Conservation (phyloP, 2,329 filamentous ascomycete species). For the Rhynchosporium graminicola region DNA sequence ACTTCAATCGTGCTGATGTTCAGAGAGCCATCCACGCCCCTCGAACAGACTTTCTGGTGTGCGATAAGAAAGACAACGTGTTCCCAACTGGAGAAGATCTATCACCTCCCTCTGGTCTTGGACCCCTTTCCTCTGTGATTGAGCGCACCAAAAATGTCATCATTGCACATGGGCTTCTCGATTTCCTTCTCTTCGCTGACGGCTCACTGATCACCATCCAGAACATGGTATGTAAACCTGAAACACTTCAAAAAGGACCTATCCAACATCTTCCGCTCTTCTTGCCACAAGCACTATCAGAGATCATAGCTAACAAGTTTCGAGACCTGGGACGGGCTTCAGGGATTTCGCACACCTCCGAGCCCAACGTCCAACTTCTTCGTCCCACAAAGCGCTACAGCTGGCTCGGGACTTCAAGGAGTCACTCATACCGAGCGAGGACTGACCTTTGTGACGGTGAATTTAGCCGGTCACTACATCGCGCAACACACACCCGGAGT, state of each 20-base stretch:
- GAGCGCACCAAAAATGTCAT: slow-evolving; percentile 61
- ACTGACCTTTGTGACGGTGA: slow-evolving; percentile 59
- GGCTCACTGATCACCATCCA: slow-evolving; percentile 66
- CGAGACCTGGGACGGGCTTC: slow-evolving; percentile 61
- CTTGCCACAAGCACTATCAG: background rate
- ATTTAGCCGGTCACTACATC: slow-evolving; percentile 55
- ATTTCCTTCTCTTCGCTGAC: slow-evolving; percentile 63
- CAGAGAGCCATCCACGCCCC: slow-evolving; percentile 62
- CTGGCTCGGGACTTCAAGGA: slow-evolving; percentile 44
- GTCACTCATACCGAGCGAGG: slow-evolving; percentile 61
- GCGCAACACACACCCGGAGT: slow-evolving; percentile 59
- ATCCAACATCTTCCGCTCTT: background rate
- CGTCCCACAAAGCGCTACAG: slow-evolving; percentile 44
- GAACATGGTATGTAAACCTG: slow-evolving; percentile 54
- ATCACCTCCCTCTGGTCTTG: slow-evolving; percentile 50
- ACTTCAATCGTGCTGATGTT: slow-evolving; percentile 63
- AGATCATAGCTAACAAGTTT: background rate
- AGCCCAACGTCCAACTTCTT: slow-evolving; percentile 31
- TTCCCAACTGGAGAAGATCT: slow-evolving; percentile 47
- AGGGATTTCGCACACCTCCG: slow-evolving; percentile 56
- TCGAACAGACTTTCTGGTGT: slow-evolving; percentile 52
- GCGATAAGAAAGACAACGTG: slow-evolving; percentile 49
- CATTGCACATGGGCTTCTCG: slow-evolving; percentile 61
- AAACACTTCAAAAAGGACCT: too few relatives aligned
- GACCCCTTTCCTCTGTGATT: slow-evolving; percentile 59